phyloP scores from a whole-genome alignment of 2,329 filamentous ascomycete genomes.

The Ophiocordyceps australis region DNA sequence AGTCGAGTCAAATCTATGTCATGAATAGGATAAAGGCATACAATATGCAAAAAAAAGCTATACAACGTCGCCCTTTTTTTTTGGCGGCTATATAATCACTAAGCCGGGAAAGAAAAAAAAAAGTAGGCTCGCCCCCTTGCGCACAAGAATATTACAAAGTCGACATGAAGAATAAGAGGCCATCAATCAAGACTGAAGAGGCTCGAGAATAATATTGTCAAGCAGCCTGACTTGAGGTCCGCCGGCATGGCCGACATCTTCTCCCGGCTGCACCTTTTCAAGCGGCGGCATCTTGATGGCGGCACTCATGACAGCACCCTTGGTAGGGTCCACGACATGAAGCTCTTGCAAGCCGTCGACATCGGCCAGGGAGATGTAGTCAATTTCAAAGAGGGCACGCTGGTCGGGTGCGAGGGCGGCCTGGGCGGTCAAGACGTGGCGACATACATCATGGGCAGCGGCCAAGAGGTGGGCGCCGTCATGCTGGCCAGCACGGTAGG shows the following conservation, averaged over 20 bases:
- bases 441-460: conserved; percentile 44
- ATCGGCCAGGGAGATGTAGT: conserved; percentile 85
- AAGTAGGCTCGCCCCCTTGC: no score
- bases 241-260: conserved; percentile 56
- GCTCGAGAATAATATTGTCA: conserved; percentile 71
- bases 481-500: conserved; percentile 35
- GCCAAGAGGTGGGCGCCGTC: conserved; percentile 51
- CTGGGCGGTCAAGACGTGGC: conserved; percentile 40
- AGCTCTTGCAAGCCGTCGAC: conserved; percentile 70
- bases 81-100: no score
- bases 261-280: conserved; percentile 48
- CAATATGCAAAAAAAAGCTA: no score
- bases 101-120: no score
- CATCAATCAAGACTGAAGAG: no score
- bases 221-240: conserved; percentile 73
- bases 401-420: conserved; percentile 35
- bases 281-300: conserved; percentile 80
- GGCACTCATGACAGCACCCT: conserved; percentile 72
- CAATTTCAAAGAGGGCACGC: conserved; percentile 61
- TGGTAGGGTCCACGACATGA: conserved; percentile 45
- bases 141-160: no score
- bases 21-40: no score
- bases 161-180: no score
- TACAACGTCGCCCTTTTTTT: no score
- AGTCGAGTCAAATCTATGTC: no score